Percentiles rank a stretch among this genome's conserved stretches.
Evolutionary conservation across 2,329 filamentous ascomycete genomes (phyloP).

Genomic region (Aspergillus thermomutatus): DNA sequence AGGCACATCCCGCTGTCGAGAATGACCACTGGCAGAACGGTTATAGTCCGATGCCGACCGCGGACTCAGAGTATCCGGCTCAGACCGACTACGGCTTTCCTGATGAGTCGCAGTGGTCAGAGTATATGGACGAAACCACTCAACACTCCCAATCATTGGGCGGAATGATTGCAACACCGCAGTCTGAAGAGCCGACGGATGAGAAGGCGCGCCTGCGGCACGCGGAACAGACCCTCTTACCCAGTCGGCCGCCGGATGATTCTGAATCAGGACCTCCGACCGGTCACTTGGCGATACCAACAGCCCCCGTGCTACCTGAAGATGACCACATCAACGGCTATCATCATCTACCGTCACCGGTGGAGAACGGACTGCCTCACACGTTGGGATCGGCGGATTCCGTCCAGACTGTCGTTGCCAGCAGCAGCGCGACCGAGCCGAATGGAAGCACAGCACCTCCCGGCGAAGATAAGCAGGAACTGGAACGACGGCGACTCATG

Average conservation of each 20-base stretch:
- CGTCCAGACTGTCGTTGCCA: conserved; percentile 27
- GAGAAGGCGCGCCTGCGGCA: conserved; percentile 79
- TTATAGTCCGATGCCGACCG: conserved; percentile 15
- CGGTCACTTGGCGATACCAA: conserved; percentile 33
- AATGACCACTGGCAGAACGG: conserved; percentile 28
- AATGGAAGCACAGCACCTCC: conserved; percentile 25
- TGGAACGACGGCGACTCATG: conserved; percentile 65
- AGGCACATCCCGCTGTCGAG: conserved; percentile 13
- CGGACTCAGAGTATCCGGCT: conserved; percentile 18
- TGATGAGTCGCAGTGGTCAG: conserved; percentile 25
- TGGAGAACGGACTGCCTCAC: conserved; percentile 17
- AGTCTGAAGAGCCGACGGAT: conserved; percentile 61
- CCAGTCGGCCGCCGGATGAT: conserved; percentile 67
- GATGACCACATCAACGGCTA: conserved; percentile 54
- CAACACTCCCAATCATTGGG: conserved; percentile 22
- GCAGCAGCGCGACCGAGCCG: conserved; percentile 45
- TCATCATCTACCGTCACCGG: conserved; percentile 25
- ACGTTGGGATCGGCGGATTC: conserved; percentile 28
- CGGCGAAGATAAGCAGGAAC: conserved; percentile 73
- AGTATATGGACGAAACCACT: conserved; percentile 25
- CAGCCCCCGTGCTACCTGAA: conserved; percentile 43
- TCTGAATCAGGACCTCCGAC: conserved; percentile 47
- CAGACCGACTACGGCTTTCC: conserved; percentile 25
- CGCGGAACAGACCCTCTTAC: conserved; percentile 75
- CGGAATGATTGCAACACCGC: conserved; percentile 40